These are phyloP conservation scores for Brassica carinata DNA, from an alignment of 345 rosid species.

Conservation along the genomic window DNA sequence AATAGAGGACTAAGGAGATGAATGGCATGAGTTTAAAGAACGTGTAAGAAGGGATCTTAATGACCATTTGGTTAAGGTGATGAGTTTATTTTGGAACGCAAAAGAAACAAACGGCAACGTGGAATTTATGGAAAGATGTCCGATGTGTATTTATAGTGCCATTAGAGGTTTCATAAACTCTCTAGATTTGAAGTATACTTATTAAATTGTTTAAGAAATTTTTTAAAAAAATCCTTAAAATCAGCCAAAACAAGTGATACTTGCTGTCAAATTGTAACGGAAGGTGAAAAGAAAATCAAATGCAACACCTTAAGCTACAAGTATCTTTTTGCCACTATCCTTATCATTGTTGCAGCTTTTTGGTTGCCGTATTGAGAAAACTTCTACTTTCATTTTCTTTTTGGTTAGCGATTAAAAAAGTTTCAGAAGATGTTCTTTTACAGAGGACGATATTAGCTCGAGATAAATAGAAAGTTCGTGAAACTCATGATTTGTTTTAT, in stretches of 20 bases:
- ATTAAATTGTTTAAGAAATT: background rate
- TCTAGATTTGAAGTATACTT: background rate
- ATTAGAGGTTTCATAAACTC: background rate
- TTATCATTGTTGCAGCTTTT: background rate
- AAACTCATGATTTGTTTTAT: background rate
- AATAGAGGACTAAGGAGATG: slow-evolving; percentile 23
- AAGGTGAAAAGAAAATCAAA: background rate
- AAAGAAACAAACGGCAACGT: slow-evolving; percentile 15
- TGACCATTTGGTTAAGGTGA: slow-evolving; percentile 15
- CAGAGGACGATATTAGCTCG: background rate
- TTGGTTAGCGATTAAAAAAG: background rate
- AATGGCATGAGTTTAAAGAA: slow-evolving; percentile 17
- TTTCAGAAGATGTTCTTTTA: background rate
- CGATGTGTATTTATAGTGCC: slow-evolving; percentile 13
- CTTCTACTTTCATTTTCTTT: background rate
- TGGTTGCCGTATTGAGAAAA: slow-evolving; percentile 2
- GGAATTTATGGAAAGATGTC: background rate
- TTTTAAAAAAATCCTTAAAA: background rate
- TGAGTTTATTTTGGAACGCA: slow-evolving; percentile 15
- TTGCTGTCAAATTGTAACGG: slow-evolving; percentile 21
- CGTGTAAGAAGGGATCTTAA: slow-evolving; percentile 2
- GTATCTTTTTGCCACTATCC: background rate
- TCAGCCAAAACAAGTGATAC: slow-evolving; percentile 23
- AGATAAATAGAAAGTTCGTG: background rate
- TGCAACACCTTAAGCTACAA: slow-evolving; percentile 13